Base-by-base conservation (phyloP, 2,329 filamentous ascomycete genomes). In the Emmonsiellopsis sp. region DNA sequence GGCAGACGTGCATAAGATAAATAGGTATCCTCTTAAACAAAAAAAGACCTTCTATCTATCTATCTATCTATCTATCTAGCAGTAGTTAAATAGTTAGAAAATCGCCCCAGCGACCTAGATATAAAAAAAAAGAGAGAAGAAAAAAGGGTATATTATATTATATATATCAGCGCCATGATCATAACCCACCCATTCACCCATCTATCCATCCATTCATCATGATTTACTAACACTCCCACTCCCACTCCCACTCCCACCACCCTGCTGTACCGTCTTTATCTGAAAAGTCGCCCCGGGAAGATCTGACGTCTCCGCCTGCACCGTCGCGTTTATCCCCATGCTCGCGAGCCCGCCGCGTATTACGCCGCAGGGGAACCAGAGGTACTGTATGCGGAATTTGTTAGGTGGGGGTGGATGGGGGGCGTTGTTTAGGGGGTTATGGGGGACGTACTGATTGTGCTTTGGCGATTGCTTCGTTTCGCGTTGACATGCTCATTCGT, bases 361-460 rank as follows among this genome's bases (percentile, higher is more conserved):
- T 48, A 98, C 80, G 46, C 93, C 93, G 62, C 91, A 95, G 6
- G 93, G 93, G 65, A 97, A 96, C 81, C 89, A 96, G 11, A 98
- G 77, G 68, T 94, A 96, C 86, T 94, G 49, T 34, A n/a, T 11
- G 48, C n/a, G 49, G 36, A 17, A 27, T 27, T 44, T 3, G 37
- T 49, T 49, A 43, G 40, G 17, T 7, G 13, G 14, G 14, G 14
- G 14, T 14, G 14, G 14, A 14, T 14, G 14, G 14, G 14, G 14
- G 14, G 14, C 14, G 14, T 21, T 49, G 36, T 11, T 7, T 45
- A 9, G 13, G 31, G 14, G 21, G 31, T 40, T 33, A 3, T 4
- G 46, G 33, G 13, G 33, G 17, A 46, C 83, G 61, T 80, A 94
- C 89, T 60, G 87, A 85, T 66, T 94, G 88, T 31, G 90, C 90